Base-by-base conservation (phyloP, 2,329 filamentous ascomycete genomes). In the Trichoderma koningiopsis region DNA sequence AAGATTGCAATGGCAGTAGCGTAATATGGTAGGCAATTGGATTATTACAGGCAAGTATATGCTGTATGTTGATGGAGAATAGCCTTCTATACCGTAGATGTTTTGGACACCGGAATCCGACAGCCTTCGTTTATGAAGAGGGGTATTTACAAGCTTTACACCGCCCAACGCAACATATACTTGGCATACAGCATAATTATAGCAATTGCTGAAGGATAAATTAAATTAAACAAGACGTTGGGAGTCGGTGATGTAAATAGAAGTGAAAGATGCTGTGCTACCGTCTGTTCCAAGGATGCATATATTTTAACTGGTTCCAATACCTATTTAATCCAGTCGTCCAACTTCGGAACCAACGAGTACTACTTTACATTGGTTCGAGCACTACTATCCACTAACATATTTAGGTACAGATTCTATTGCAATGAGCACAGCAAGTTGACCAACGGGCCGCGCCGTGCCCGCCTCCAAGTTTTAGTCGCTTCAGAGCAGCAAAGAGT, bases 381-480 rank as follows among this genome's bases (percentile, higher is more conserved):
- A 4, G 14, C 6, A 40, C 37, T 37, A 37, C 35, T 37, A 37
- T 37, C 14, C 40, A 43, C 40, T 49, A 49, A 22, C n/a, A 13
- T 24, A 49, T 13, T 24, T 49, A 49, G 19, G 10, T 11, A 22
- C 43, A n/a, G 43, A 4, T 11, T 24, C 19, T 22, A 49, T 13
- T 5, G 16, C n/a, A 11, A 22, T 49, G n/a, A 22, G 6, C 24
- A 55, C 10, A 22, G 47, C 55, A 56, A 31, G 29, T 27, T 24
- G 22, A 47, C 62, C 27, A n/a, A 58, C 62, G 62, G 62, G 53
- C 62, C 62, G 62, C 62, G n/a, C 62, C 62, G 62, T 37, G 35
- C 27, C 37, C 33, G 37, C 35, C n/a, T 29, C 14, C 60, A 37
- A 27, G n/a, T 29, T 55, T 27, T 56, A 56, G 16, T n/a, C 53